Evolutionary conservation across 257 asterid genomes (phyloP).

Genomic region (Paraleonurus japonicus): DNA sequence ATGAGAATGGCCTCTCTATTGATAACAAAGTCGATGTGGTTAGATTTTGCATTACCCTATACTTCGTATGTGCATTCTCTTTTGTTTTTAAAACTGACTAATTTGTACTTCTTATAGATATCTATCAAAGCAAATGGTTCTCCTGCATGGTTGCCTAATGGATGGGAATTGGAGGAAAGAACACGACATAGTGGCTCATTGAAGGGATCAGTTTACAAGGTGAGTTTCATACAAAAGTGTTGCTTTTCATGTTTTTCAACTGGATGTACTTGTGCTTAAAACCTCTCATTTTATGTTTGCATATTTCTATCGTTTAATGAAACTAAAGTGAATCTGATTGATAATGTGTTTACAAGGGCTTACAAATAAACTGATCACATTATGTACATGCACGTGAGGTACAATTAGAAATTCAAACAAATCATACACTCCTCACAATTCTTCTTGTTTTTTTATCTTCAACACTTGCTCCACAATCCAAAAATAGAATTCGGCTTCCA

Average conservation of each 20-base stretch:
- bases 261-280: not conserved
- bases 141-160: slow-evolving; percentile 58
- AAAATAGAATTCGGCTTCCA: not conserved
- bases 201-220: slow-evolving; percentile 53
- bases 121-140: slow-evolving; percentile 24
- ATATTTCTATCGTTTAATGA: not conserved
- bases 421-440: not conserved
- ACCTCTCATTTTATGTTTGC: not conserved
- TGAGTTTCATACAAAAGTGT: slow-evolving; percentile 21
- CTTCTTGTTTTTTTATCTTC: not conserved
- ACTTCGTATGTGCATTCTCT: not conserved
- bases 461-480: not conserved
- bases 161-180: slow-evolving; percentile 55
- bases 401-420: not conserved
- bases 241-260: not conserved
- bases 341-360: not conserved
- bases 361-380: not conserved
- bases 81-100: not conserved
- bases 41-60: slow-evolving; percentile 20
- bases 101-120: slow-evolving; percentile 29
- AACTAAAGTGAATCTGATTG: not conserved
- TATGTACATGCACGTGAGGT: not conserved
- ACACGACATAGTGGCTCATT: slow-evolving; percentile 27
- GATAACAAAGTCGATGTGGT: slow-evolving; percentile 34
- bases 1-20: slow-evolving; percentile 22